Evolutionary conservation across 805 yeast species (phyloP).

Genomic region (Candida silvatica): DNA sequence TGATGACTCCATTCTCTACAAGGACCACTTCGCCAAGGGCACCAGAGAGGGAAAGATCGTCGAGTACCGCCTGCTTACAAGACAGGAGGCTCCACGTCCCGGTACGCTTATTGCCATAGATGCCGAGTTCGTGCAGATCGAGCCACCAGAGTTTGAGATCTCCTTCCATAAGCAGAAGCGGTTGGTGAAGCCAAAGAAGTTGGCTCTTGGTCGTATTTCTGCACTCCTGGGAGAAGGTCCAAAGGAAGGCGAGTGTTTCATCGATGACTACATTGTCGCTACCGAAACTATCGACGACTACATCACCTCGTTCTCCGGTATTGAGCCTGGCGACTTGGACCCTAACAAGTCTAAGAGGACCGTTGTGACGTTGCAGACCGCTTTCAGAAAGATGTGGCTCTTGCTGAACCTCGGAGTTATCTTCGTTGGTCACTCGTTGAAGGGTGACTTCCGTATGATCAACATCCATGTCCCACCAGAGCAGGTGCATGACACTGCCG

Average conservation of each 20-base stretch:
- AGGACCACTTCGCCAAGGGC: slow-evolving; percentile 67
- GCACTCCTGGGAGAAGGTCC: slow-evolving; percentile 71
- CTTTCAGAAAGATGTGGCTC: slow-evolving; percentile 86
- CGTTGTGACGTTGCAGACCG: slow-evolving; percentile 71
- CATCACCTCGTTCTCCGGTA: slow-evolving; percentile 88
- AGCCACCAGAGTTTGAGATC: slow-evolving; percentile 73
- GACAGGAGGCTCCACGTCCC: slow-evolving; percentile 59
- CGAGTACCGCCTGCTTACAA: slow-evolving; percentile 63
- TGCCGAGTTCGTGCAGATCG: slow-evolving; percentile 87
- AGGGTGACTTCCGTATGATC: slow-evolving; percentile 87
- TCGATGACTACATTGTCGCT: slow-evolving; percentile 86
- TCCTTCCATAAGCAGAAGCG: slow-evolving; percentile 62
- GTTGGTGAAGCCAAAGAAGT: slow-evolving; percentile 63
- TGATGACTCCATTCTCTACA: slow-evolving; percentile 57
- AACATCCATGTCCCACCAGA: slow-evolving; percentile 78
- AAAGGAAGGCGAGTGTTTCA: slow-evolving; percentile 65
- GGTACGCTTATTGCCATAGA: slow-evolving; percentile 87
- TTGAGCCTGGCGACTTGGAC: slow-evolving; percentile 83
- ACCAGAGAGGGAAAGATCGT: slow-evolving; percentile 47
- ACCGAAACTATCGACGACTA: slow-evolving; percentile 71
- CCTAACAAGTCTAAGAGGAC: slow-evolving; percentile 54
- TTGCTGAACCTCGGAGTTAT: slow-evolving; percentile 81
- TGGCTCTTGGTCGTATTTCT: slow-evolving; percentile 83
- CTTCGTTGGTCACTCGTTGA: slow-evolving; percentile 91
- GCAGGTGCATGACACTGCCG: slow-evolving; percentile 88